These are phyloP conservation scores for Teunomyces stri DNA, from an alignment of 805 yeast genomes.

Conservation along the genomic window DNA sequence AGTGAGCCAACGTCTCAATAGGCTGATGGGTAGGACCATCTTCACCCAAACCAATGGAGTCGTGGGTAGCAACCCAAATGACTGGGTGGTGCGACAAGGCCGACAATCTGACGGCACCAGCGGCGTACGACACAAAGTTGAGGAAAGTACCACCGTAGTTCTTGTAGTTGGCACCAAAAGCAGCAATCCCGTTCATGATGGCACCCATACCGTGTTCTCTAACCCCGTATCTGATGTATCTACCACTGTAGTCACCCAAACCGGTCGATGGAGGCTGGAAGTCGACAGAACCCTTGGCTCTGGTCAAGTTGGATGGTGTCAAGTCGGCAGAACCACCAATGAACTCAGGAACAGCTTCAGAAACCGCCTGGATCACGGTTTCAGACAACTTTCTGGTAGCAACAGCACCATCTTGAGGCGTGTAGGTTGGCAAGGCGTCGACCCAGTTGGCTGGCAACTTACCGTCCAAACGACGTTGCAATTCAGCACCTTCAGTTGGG, in stretches of 20 bases:
- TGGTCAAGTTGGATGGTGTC: conserved; percentile 94
- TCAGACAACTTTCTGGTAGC: conserved; percentile 96
- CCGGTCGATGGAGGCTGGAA: conserved; percentile 86
- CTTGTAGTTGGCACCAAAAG: conserved; percentile 81
- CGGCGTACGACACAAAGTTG: conserved; percentile 82
- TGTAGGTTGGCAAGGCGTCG: conserved; percentile 72
- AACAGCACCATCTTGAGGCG: conserved; percentile 72
- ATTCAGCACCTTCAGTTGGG: conserved; percentile 77
- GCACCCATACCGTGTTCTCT: conserved; percentile 99
- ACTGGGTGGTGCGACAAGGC: conserved; percentile 83
- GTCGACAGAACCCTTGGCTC: conserved; percentile 78
- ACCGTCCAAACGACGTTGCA: conserved; percentile 72
- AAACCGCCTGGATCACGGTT: conserved; percentile 62
- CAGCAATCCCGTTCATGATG: conserved; percentile 94
- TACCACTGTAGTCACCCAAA: conserved; percentile 84
- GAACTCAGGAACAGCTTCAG: conserved; percentile 74
- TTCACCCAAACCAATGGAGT: conserved; percentile 88
- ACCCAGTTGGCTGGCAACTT: conserved; percentile 85
- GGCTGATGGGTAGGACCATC: conserved; percentile 96
- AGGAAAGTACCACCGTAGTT: conserved; percentile 97
- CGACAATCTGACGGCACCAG: conserved; percentile 84
- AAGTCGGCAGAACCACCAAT: conserved; percentile 98
- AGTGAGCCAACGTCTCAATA: conserved; percentile 82
- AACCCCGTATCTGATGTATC: conserved; percentile 96
- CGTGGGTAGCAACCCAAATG: conserved; percentile 87